phyloP scores from a whole-genome alignment of 257 asterid species.

The Mentha longifolia region DNA sequence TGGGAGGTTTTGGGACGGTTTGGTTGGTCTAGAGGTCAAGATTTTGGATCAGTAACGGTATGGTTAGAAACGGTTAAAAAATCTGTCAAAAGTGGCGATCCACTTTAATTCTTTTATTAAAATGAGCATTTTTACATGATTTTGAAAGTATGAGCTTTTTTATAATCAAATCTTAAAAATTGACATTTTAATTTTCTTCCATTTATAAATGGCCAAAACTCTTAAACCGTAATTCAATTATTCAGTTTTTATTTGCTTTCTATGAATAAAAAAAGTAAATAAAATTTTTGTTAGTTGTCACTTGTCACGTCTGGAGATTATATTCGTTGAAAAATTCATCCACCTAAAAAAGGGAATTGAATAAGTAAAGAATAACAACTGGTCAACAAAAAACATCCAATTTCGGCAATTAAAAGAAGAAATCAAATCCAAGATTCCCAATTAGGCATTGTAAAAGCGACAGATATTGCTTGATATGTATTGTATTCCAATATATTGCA shows the following conservation, averaged over 20 bases:
- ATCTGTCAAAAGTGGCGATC: no score
- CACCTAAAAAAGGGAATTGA: neutral
- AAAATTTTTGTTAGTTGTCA: neutral
- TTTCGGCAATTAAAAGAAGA: conserved; percentile 9
- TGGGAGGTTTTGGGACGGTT: no score
- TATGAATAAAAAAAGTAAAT: neutral
- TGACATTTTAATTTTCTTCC: no score
- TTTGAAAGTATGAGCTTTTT: no score
- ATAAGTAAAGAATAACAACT: conserved; percentile 12
- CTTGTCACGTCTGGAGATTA: neutral
- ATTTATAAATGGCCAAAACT: neutral
- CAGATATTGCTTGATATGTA: no score
- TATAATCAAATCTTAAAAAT: no score
- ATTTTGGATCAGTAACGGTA: no score
- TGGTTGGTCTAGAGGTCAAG: no score
- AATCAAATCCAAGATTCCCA: conserved; percentile 18
- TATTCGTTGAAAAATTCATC: neutral
- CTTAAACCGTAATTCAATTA: neutral
- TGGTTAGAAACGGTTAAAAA: no score
- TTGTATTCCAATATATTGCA: neutral
- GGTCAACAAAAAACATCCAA: conserved; percentile 17
- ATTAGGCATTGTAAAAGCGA: neutral
- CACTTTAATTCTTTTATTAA: no score
- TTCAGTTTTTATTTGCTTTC: neutral
- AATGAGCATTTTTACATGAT: no score